Percentiles rank a stretch among this genome's conserved stretches.
phyloP scores from a whole-genome alignment of 2,329 filamentous ascomycete genomes.

The Beauveria scarabaeidicola region DNA sequence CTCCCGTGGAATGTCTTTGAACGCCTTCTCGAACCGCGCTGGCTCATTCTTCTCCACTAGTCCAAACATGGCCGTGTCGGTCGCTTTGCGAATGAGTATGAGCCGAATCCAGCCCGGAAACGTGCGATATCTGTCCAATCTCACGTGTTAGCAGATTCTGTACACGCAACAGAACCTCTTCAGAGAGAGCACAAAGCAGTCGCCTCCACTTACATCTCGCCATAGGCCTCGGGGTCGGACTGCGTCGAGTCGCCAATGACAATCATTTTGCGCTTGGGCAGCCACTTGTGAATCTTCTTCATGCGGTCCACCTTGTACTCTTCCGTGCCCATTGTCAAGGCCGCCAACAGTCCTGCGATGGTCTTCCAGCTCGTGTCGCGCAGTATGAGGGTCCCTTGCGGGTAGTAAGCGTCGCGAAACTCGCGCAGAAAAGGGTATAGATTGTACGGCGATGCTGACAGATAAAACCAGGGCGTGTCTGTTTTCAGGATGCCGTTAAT shows the following conservation, averaged over 20 bases:
- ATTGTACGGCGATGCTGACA: slow-evolving; percentile 90
- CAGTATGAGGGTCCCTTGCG: slow-evolving; percentile 71
- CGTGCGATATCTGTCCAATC: slow-evolving; percentile 42
- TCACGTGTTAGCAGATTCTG: slow-evolving; percentile 12
- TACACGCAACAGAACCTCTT: too few relatives aligned
- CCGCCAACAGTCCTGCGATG: slow-evolving; percentile 67
- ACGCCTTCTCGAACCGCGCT: slow-evolving; percentile 73
- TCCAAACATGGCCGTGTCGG: slow-evolving; percentile 58
- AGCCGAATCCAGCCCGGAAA: slow-evolving; percentile 70
- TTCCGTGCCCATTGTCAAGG: slow-evolving; percentile 71
- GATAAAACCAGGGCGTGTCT: slow-evolving; percentile 77
- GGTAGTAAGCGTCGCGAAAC: slow-evolving; percentile 66
- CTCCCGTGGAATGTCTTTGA: slow-evolving; percentile 59
- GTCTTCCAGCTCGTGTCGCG: slow-evolving; percentile 84
- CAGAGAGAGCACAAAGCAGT: neutral
- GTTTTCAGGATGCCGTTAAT: slow-evolving; percentile 66
- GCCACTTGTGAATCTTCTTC: slow-evolving; percentile 66
- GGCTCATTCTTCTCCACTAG: slow-evolving; percentile 67
- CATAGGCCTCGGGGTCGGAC: slow-evolving; percentile 84
- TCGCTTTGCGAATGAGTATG: slow-evolving; percentile 80
- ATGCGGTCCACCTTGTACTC: slow-evolving; percentile 81
- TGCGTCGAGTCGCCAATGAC: slow-evolving; percentile 88
- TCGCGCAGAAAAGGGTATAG: slow-evolving; percentile 76
- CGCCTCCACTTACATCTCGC: slow-evolving; percentile 52
- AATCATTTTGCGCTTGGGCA: slow-evolving; percentile 72